Conservation (phyloP, 2,329 filamentous ascomycete species). For the Stagonosporopsis chrysanthemi region DNA sequence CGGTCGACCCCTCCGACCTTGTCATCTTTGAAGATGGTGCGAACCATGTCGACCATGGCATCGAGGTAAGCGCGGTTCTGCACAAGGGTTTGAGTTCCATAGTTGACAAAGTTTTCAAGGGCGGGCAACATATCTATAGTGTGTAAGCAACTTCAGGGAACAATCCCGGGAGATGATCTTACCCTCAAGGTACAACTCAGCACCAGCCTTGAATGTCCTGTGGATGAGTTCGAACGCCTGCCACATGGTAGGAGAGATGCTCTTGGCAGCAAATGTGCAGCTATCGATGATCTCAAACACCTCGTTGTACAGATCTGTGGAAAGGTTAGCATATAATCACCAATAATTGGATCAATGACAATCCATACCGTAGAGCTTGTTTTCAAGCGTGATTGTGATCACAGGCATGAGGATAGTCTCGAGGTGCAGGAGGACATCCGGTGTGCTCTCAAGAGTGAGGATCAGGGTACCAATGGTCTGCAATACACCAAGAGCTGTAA, state of each 20-base stretch:
- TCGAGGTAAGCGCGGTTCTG: conserved; percentile 87
- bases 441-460: conserved; percentile 94
- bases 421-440: conserved; percentile 91
- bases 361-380: conserved; percentile 85
- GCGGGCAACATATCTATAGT: conserved; percentile 88
- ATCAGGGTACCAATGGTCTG: conserved; percentile 98
- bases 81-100: conserved; percentile 79
- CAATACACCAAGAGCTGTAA: conserved; percentile 92
- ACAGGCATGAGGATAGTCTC: conserved; percentile 97
- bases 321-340: conserved; percentile 28
- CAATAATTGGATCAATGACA: conserved; percentile 1
- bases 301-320: conserved; percentile 88
- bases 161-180: conserved; percentile 7
- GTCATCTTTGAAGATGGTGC: conserved; percentile 90
- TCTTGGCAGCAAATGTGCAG: conserved; percentile 97
- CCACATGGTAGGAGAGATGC: conserved; percentile 97
- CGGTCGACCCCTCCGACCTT: conserved; percentile 93
- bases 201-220: conserved; percentile 94
- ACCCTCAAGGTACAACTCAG: conserved; percentile 90
- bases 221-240: conserved; percentile 97
- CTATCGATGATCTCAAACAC: conserved; percentile 99
- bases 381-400: conserved; percentile 93
- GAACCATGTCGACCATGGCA: conserved; percentile 91
- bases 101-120: conserved; percentile 96
- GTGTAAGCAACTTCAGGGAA: conserved; percentile 15